Conservation (phyloP, 257 asterid species). For the Paraleonurus japonicus region DNA sequence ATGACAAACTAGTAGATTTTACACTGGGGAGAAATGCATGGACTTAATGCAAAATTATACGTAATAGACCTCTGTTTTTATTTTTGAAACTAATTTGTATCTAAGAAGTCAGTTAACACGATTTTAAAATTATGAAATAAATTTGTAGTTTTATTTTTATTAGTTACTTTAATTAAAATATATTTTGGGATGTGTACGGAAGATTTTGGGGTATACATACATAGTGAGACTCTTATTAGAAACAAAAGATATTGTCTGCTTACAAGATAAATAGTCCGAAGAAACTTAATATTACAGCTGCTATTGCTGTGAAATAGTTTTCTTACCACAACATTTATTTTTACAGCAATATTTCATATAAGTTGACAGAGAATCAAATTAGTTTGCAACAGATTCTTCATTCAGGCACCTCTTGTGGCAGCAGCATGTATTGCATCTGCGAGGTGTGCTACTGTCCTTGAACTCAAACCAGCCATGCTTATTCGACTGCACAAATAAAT, state of each 20-base stretch:
- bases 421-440: conserved; percentile 97
- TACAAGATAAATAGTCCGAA: not conserved
- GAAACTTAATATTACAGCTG: not conserved
- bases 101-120: no score
- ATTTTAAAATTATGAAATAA: no score
- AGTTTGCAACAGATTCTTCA: not conserved
- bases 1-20: not conserved
- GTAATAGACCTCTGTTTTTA: no score
- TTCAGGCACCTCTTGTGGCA: conserved; percentile 50
- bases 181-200: no score
- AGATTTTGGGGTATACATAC: no score
- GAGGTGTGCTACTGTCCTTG: conserved; percentile 88
- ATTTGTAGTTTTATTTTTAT: no score
- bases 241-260: not conserved
- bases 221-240: no score
- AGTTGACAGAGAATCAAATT: not conserved
- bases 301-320: no score
- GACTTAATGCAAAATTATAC: no score
- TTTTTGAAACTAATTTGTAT: no score
- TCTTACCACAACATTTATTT: conserved; percentile 16
- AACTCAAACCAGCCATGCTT: conserved; percentile 97
- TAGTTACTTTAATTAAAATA: not conserved
- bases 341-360: not conserved
- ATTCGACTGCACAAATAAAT: conserved; percentile 72
- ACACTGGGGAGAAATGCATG: no score